These are phyloP conservation scores for Aspergillus carlsbadensis DNA, from an alignment of 495 filamentous ascomycete genomes.

Conservation along the genomic window DNA sequence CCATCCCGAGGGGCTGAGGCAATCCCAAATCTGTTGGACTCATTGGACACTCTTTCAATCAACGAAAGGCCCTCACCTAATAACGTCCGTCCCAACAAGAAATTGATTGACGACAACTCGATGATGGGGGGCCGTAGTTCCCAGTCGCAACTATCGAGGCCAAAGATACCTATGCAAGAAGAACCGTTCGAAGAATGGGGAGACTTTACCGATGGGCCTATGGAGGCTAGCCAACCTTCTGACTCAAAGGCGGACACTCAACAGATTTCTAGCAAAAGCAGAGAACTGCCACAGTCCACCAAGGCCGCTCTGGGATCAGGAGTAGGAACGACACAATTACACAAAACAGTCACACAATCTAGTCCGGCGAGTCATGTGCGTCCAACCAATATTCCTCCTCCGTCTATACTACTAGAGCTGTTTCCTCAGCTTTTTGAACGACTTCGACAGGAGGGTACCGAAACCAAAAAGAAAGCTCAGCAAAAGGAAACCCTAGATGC, in stretches of 20 bases:
- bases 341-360: neutral
- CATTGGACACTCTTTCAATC: constrained; percentile 28
- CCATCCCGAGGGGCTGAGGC: neutral
- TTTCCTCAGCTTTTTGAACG: constrained; percentile 65
- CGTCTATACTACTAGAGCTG: constrained; percentile 73
- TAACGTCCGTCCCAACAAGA: neutral
- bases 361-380: constrained; percentile 41
- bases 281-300: neutral
- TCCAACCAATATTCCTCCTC: constrained; percentile 87
- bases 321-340: neutral
- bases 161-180: constrained; percentile 60
- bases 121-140: neutral
- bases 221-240: constrained; percentile 13
- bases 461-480: constrained; percentile 22
- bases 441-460: constrained; percentile 38
- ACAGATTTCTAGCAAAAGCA: neutral
- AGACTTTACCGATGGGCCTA: constrained; percentile 37
- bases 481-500: constrained; percentile 14
- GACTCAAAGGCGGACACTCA: constrained; percentile 3
- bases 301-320: neutral
- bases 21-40: constrained; percentile 16
- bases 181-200: constrained; percentile 41
- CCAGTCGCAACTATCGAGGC: constrained; percentile 17
- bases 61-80: constrained; percentile 17
- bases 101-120: neutral